Evolutionary conservation across 139 green algal species (phyloP), one percentile per base, ranked within the genome.

Genomic region (Nannochloris sp.): DNA sequence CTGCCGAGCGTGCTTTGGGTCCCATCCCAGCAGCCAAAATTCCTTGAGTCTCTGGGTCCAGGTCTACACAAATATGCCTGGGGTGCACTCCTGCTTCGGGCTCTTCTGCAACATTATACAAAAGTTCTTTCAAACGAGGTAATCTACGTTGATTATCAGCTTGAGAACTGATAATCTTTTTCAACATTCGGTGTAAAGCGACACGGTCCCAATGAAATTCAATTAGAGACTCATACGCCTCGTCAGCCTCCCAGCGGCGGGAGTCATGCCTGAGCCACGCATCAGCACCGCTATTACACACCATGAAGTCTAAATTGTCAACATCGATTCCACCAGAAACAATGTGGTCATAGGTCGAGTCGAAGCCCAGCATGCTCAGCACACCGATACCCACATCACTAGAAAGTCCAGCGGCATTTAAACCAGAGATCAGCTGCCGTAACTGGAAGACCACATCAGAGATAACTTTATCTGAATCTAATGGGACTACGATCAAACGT

Each of bases 261-360:
- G 48, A 58, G 14, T n/a, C 10, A 2, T 46, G 25, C 34, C 66
- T 67, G 34, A 76, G 78, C 75, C 87, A 81, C 61, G 84, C 77
- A 66, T 88, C 84, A 7, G 74, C 82, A 31, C 85, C 83, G 46
- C 60, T 66, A 60, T 85, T 82, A 46, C 77, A 85, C n/a, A 92
- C 75, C 15, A 87, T 60, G 29, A 79, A 82, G 63, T 87, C 81
- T 13, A 92, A 32, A 19, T 46, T 65, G 2, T 72, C 32, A 14
- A 81, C 30, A 24, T 53, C 23, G 4, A 85, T 48, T 33, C 67
- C 61, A 14, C 46, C 64, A 3, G 57, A 58, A 44, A 68, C 37
- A 10, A 83, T 34, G 44, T 27, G 44, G 12, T 45, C 29, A 3
- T 69, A 64, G 15, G 79, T 76, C 35, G 73, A 67, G 8, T 84